Base-by-base conservation (phyloP, 2,329 filamentous ascomycete species). In the Tricladium varicosporioides region DNA sequence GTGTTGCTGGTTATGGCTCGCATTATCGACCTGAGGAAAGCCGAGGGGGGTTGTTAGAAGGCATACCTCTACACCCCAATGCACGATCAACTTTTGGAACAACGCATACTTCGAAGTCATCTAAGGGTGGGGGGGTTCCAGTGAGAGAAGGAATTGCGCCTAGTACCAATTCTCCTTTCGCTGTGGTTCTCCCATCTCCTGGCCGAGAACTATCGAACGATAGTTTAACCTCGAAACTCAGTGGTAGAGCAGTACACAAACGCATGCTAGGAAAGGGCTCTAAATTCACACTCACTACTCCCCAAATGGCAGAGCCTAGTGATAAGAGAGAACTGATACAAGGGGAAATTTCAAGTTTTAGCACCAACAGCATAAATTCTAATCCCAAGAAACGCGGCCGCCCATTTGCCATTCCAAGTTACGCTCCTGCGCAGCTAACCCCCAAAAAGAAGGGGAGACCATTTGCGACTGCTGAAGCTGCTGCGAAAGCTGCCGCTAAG, bases 391-490 rank as follows among this genome's bases (percentile, higher is more conserved):
- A 54, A 48, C 54, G 57, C 50, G 65, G 63, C 33, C 58, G 63
- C 11, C 61, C 61, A 3, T 55, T 55, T 33, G n/a, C 33, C 2
- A 49, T 16, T 13, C n/a, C 46, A 27, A 27, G 7, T 15, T 56
- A 36, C 43, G 14, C 19, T 11, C 27, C 9, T 43, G 5, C 36
- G 18, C 18, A 13, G 5, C 9, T n/a, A 14, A 18, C 51, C 13
- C 42, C 22, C 27, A 54, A 54, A 16, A 58, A 54, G 48, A 53
- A 54, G 50, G 65, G 63, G 27, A 57, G 63, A 11, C 61, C 61
- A 5, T 55, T 55, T 33, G 22, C 33, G 4, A 49, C 32, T 13
- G 13, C 46, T 7, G 19, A 55, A 18, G 19, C 46, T 11, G 46
- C n/a, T 11, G 46, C 47, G 8, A 55, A 33, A 45, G 53, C 56